These are phyloP conservation scores for Fusarium humuli DNA, from an alignment of 2,329 filamentous ascomycete genomes.

Conservation along the genomic window DNA sequence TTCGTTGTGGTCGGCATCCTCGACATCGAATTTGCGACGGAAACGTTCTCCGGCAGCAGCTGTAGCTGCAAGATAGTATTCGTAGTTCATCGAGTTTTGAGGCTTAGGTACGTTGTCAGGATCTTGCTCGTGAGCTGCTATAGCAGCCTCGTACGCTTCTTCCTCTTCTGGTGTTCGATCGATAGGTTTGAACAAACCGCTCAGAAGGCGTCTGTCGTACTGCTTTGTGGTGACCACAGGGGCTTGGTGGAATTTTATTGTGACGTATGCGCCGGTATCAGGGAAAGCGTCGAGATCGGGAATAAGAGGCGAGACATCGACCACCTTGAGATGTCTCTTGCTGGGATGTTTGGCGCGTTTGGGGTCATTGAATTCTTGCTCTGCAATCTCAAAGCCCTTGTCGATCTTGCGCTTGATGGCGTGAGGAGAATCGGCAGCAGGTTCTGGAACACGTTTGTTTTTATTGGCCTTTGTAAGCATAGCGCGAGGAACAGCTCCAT, in stretches of 20 bases:
- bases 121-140: slow-evolving; percentile 67
- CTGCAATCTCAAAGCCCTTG: slow-evolving; percentile 68
- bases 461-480: slow-evolving; percentile 51
- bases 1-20: slow-evolving; percentile 66
- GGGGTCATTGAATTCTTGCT: slow-evolving; percentile 65
- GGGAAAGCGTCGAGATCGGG: slow-evolving; percentile 77
- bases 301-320: slow-evolving; percentile 70
- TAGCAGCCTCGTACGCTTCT: slow-evolving; percentile 61
- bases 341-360: slow-evolving; percentile 67
- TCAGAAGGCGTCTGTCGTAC: slow-evolving; percentile 72
- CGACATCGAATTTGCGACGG: slow-evolving; percentile 69
- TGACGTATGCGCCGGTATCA: slow-evolving; percentile 75
- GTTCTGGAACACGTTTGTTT: slow-evolving; percentile 63
- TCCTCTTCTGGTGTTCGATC: slow-evolving; percentile 67
- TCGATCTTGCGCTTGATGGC: slow-evolving; percentile 77
- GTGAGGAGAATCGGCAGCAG: slow-evolving; percentile 71
- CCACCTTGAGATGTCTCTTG: slow-evolving; percentile 67
- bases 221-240: slow-evolving; percentile 64
- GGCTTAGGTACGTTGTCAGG: slow-evolving; percentile 67
- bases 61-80: slow-evolving; percentile 71
- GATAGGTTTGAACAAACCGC: slow-evolving; percentile 70
- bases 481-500: slow-evolving; percentile 58
- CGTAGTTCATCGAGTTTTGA: slow-evolving; percentile 71
- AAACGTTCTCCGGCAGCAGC: slow-evolving; percentile 63
- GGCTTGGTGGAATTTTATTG: slow-evolving; percentile 75